phyloP scores from a whole-genome alignment of 768 basidiomycete species.

The Baorangia bicolor region DNA sequence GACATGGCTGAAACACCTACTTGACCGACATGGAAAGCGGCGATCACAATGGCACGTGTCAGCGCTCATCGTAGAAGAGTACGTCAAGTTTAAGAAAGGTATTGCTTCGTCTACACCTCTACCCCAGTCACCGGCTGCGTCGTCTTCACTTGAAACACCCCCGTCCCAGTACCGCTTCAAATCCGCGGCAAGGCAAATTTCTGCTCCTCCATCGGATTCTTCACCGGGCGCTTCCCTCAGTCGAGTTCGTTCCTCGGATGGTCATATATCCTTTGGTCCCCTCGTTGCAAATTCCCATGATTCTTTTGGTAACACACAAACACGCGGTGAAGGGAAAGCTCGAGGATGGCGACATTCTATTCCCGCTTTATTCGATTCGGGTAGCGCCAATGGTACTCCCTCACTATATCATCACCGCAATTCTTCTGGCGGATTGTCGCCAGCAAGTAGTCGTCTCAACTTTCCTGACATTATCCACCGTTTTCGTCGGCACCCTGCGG shows the following conservation, averaged over 20 bases:
- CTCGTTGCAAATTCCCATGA: constrained; percentile 44
- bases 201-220: constrained; percentile 39
- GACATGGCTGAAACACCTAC: constrained; percentile 68
- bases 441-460: constrained; percentile 43
- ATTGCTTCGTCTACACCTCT: constrained; percentile 10
- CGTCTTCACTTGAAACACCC: constrained; percentile 16
- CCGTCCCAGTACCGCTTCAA: constrained; percentile 11
- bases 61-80: constrained; percentile 70
- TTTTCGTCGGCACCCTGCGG: constrained; percentile 33
- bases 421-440: constrained; percentile 38
- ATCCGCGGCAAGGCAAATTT: constrained; percentile 15
- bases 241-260: constrained; percentile 44
- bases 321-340: constrained; percentile 39
- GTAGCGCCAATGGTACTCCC: constrained; percentile 38
- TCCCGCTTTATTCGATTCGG: constrained; percentile 27
- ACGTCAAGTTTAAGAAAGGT: constrained; percentile 43
- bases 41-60: constrained; percentile 63
- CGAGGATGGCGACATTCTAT: constrained; percentile 30
- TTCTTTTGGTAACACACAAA: constrained; percentile 47
- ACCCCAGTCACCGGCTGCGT: constrained; percentile 12
- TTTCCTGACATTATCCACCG: constrained; percentile 39
- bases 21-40: constrained; percentile 44
- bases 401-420: constrained; percentile 30
- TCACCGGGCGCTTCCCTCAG: constrained; percentile 41
- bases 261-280: constrained; percentile 59